Percentiles rank a stretch among this genome's conserved stretches.
Evolutionary conservation across 2,329 filamentous ascomycete species (phyloP).

Genomic region (Bisporella sp.): DNA sequence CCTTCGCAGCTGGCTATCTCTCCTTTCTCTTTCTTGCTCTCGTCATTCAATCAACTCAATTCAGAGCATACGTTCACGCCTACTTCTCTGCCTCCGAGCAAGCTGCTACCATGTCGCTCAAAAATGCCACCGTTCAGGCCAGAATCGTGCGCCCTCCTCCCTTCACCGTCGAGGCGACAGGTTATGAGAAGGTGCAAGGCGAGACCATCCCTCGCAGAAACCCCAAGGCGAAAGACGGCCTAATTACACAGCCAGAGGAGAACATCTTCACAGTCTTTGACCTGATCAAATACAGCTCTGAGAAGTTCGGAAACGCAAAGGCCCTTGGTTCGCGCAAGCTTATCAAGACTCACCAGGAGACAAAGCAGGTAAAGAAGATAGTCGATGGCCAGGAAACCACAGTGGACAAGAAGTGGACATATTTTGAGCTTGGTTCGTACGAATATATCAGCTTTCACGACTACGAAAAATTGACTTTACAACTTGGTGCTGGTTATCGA

Average conservation of each 20-base stretch:
- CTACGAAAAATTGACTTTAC: constrained; percentile 63
- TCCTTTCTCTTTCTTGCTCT: too few species aligned
- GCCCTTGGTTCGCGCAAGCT: constrained; percentile 65
- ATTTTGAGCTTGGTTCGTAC: constrained; percentile 77
- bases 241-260: constrained; percentile 46
- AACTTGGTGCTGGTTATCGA: constrained; percentile 63
- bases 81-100: too few species aligned
- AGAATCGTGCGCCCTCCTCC: constrained; percentile 38
- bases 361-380: constrained; percentile 85
- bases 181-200: constrained; percentile 50
- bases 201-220: constrained; percentile 66
- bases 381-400: constrained; percentile 73
- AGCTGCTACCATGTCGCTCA: constrained; percentile 23
- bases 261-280: constrained; percentile 38
- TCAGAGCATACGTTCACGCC: too few species aligned
- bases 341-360: constrained; percentile 71
- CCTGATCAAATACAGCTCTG: constrained; percentile 61
- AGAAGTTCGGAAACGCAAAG: constrained; percentile 57
- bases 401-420: constrained; percentile 83
- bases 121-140: constrained; percentile 23
- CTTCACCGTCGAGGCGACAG: constrained; percentile 55
- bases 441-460: constrained; percentile 71
- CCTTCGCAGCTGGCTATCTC: too few species aligned
- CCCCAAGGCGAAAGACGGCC: constrained; percentile 47
- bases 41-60: too few species aligned